Evolutionary conservation across 2,329 filamentous ascomycete genomes (phyloP).

Genomic region (Endoconidiophora laricicola): DNA sequence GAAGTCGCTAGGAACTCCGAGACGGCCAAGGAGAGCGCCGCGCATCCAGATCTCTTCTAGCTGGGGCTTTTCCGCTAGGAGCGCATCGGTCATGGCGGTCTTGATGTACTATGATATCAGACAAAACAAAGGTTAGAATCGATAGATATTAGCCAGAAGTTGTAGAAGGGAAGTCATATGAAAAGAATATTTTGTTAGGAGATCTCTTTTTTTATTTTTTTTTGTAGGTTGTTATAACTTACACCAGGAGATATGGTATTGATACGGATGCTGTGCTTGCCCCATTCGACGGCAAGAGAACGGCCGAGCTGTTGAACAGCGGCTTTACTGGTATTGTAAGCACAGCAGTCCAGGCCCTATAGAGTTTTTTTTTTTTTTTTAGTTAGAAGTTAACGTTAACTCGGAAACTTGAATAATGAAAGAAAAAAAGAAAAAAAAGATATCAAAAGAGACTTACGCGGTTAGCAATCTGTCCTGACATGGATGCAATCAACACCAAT

Average conservation of each 20-base stretch:
- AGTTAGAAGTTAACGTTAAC: not conserved
- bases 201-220: too few species aligned
- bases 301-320: constrained; percentile 42
- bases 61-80: too few species aligned
- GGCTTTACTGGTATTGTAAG: constrained; percentile 47
- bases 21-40: too few species aligned
- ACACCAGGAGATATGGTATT: constrained; percentile 49
- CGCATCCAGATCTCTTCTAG: too few species aligned
- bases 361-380: not conserved
- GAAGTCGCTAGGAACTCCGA: too few species aligned
- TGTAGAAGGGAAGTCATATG: too few species aligned
- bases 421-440: too few species aligned
- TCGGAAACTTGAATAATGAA: constrained; percentile 9
- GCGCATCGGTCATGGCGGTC: too few species aligned
- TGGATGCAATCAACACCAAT: constrained; percentile 33
- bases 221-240: constrained; percentile 13
- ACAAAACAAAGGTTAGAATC: too few species aligned
- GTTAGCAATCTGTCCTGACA: constrained; percentile 33
- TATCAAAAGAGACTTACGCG: constrained; percentile 21
- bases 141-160: too few species aligned
- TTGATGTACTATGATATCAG: too few species aligned
- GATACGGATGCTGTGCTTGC: constrained; percentile 43
- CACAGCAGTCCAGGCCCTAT: constrained; percentile 44
- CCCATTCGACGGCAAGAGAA: constrained; percentile 46
- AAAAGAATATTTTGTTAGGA: too few species aligned